Conservation (phyloP, 2,329 filamentous ascomycete species). For the Fusarium begoniae region DNA sequence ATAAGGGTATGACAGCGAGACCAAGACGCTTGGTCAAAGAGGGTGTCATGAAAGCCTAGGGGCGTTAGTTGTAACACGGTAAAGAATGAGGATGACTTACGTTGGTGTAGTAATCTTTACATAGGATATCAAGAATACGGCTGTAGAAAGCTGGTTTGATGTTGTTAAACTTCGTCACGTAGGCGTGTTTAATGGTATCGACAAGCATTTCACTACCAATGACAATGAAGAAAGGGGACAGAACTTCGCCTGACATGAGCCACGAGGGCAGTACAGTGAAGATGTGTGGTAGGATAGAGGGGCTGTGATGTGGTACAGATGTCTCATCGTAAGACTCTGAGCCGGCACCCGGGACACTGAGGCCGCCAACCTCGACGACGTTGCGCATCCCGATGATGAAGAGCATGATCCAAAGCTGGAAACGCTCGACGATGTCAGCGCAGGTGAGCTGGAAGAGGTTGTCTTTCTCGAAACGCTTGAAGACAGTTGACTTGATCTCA, state of each 20-base stretch:
- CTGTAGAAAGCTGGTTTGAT: constrained; percentile 90
- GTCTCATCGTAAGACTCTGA: constrained; percentile 58
- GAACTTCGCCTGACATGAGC: constrained; percentile 80
- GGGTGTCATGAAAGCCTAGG: constrained; percentile 85
- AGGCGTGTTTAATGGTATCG: constrained; percentile 96
- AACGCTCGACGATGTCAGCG: constrained; percentile 95
- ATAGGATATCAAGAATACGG: constrained; percentile 89
- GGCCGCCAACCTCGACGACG: constrained; percentile 90
- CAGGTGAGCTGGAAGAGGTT: constrained; percentile 97
- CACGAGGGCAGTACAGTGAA: constrained; percentile 90
- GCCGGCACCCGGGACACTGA: constrained; percentile 70
- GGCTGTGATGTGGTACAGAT: constrained; percentile 69
- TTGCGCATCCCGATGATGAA: constrained; percentile 96
- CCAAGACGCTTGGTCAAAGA: constrained; percentile 90
- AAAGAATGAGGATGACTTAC: constrained; percentile 55
- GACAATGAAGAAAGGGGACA: constrained; percentile 93
- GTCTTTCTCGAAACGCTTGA: constrained; percentile 98
- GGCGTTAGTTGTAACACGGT: constrained; percentile 15
- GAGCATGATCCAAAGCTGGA: constrained; percentile 97
- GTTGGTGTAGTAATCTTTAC: constrained; percentile 98
- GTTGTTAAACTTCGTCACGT: constrained; percentile 99
- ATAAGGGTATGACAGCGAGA: constrained; percentile 89
- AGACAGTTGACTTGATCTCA: constrained; percentile 97
- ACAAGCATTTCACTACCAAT: constrained; percentile 97
- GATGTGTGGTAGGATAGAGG: constrained; percentile 85